Evolutionary conservation across 1,284 basidiomycete species (phyloP), one percentile per base, ranked within the genome.

Genomic region (Trametes polyzona): DNA sequence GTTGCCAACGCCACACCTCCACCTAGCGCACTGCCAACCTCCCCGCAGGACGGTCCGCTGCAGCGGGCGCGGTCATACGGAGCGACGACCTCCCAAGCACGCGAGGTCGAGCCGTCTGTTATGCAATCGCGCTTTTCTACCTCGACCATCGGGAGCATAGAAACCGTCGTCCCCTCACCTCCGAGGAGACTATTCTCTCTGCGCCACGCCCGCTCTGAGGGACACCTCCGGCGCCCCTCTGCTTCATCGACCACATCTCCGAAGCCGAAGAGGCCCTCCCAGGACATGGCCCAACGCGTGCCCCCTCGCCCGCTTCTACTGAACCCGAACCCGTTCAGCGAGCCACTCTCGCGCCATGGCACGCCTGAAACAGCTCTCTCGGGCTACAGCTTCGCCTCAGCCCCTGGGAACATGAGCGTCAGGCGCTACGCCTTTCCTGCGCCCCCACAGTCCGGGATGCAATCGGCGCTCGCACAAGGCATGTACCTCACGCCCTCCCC

Each of bases 311-410:
- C 54, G 2, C 50, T 61, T n/a, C 41, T 58, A 29, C 62, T 60
- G 16, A 56, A 62, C 17, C 29, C 57, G 7, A 66, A 67, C 52
- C 64, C 67, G 4, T 69, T 69, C 61, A 32, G 24, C 30, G 67
- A 67, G 27, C 60, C 61, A 1, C 43, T 64, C 4, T 54, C 62
- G 11, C 65, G 64, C 12, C 41, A 63, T 29, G 58, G 59, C 11
- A 65, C 66, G 1, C 64, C 69, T 5, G 63, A 62, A 40, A 61
- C 65, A 16, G 42, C 59, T 19, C 44, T 44, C 40, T 59, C 67
- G 4, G 36, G 43, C 12, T 23, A 48, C 17, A 65, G 57, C 39
- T 60, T 52, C 47, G 23, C 24, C 26, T 59, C 62, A 11, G 55
- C 50, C 1, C 47, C 52, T 6, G 42, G 43, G 2, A 44, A 50